A percentile compares a stretch with the other conserved stretches of the same genome.
Conservation (phyloP, 1,139 yeast genomes). For the Wickerhamiella pararugosa region DNA sequence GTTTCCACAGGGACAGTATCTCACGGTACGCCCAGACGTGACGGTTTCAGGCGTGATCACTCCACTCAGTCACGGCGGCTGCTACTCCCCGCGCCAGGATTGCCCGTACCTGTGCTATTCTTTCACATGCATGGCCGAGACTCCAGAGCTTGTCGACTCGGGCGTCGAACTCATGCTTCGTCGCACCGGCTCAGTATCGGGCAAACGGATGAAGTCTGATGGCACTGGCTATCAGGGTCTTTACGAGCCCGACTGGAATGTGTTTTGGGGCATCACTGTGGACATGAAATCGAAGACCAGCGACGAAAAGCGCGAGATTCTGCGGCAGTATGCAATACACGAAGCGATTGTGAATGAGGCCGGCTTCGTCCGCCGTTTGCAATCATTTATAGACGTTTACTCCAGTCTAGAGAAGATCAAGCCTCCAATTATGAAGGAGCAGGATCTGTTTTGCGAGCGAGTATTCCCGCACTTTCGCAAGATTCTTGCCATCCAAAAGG, state of each 20-base stretch:
- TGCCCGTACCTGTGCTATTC: conserved; percentile 9
- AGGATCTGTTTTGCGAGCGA: conserved; percentile 41
- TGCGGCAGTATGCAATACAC: conserved; percentile 61
- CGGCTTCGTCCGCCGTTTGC: conserved; percentile 54
- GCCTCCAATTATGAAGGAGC: conserved; percentile 32
- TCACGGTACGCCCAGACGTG: conserved; percentile 15
- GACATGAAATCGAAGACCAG: conserved; percentile 27
- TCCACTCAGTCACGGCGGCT: conserved; percentile 26
- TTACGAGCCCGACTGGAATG: conserved; percentile 42
- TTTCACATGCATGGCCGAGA: conserved; percentile 9
- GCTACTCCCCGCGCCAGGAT: conserved; percentile 23
- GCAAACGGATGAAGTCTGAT: conserved; percentile 14
- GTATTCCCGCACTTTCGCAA: conserved; percentile 49
- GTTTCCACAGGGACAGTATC: conserved; percentile 15
- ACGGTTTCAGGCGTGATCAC: conserved; percentile 33
- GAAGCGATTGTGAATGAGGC: conserved; percentile 66
- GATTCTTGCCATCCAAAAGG: conserved; percentile 44
- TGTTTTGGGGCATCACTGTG: conserved; percentile 54
- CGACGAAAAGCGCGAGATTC: conserved; percentile 39
- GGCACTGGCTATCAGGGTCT: conserved; percentile 14
- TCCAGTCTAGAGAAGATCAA: conserved; percentile 30
- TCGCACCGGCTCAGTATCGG: conserved; percentile 20
- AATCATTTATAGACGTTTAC: conserved; percentile 46
- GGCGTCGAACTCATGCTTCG: conserved; percentile 21
- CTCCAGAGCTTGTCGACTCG: background rate